A percentile compares a stretch with the other conserved stretches of the same genome.
Evolutionary conservation across 768 basidiomycete genomes (phyloP).

Genomic region (Xerocomellus chrysenteron): DNA sequence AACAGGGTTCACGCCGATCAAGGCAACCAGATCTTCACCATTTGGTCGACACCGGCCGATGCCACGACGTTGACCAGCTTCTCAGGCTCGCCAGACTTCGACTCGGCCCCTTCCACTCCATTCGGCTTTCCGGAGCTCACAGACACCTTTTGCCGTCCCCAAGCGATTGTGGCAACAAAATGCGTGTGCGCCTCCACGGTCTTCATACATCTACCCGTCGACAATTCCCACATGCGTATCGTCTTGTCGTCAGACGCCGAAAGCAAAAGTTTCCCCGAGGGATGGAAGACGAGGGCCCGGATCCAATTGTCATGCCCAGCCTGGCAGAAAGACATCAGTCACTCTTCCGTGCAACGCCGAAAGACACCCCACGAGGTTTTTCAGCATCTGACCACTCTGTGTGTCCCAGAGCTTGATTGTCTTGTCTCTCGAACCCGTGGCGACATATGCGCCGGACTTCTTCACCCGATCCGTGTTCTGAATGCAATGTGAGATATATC

Average conservation of each 20-base stretch:
- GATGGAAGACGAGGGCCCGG: constrained; percentile 85
- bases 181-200: constrained; percentile 85
- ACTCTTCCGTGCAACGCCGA: not conserved
- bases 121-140: constrained; percentile 41
- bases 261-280: constrained; percentile 84
- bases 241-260: constrained; percentile 93
- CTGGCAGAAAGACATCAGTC: constrained; percentile 33
- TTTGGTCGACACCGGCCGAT: constrained; percentile 67
- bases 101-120: constrained; percentile 34
- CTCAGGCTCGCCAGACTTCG: constrained; percentile 39
- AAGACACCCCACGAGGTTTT: constrained; percentile 58
- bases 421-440: constrained; percentile 89
- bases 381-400: constrained; percentile 74
- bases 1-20: constrained; percentile 26
- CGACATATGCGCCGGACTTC: constrained; percentile 59
- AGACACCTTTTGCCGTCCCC: constrained; percentile 62
- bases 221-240: constrained; percentile 86
- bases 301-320: constrained; percentile 91
- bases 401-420: constrained; percentile 91
- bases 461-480: constrained; percentile 53
- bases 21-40: constrained; percentile 64
- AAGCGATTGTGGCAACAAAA: constrained; percentile 78
- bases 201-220: constrained; percentile 82
- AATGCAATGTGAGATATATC: not conserved
- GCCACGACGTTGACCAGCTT: constrained; percentile 70